Evolutionary conservation across 208 protist species (phyloP), one percentile per base, ranked within the genome.

Genomic region (Crithidia fasciculata): DNA sequence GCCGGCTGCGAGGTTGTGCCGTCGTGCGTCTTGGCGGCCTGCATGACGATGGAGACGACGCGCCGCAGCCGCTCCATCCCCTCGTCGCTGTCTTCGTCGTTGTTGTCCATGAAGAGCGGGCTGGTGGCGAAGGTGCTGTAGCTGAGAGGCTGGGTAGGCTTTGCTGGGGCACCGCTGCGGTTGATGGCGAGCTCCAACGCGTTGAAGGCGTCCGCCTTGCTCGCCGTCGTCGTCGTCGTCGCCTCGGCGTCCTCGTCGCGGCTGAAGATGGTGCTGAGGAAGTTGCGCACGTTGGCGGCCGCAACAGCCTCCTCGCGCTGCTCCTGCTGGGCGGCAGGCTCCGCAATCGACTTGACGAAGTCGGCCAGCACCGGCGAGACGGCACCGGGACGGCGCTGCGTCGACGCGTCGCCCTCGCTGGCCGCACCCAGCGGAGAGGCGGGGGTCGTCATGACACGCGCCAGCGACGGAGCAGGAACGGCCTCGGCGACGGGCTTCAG

Each of bases 41-140:
- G 78, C 72, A 86, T 83, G 41, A 86, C 82, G 19, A 81, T 81
- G 39, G 18, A 60, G 19, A 86, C 66, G n/a, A 83, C 64, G 37
- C 78, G 71, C 50, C 78, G 78, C 68, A 83, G 49, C 52, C 80
- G 57, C 63, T 81, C 76, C 18, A 85, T 68, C 18, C 69, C 50
- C 55, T 83, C 76, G 59, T 78, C 70, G 58, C 72, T 76, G 57
- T 83, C 78, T 60, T 83, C 83, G 56, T 86, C 83, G 39, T 56
- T 58, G 45, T 84, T 82, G 58, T 89, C 85, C 19, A 76, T 80
- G 40, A 80, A 80, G 58, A 83, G 65, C 54, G 47, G 69, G 40
- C 59, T 80, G 69, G 53, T 83, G 16, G 78, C 78, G 47, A 80
- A 83, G 47, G 57, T 80, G 64, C 57, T 76, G 56, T 80, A 83